phyloP scores from a whole-genome alignment of 2,329 filamentous ascomycete genomes.

The Ilyonectria robusta region DNA sequence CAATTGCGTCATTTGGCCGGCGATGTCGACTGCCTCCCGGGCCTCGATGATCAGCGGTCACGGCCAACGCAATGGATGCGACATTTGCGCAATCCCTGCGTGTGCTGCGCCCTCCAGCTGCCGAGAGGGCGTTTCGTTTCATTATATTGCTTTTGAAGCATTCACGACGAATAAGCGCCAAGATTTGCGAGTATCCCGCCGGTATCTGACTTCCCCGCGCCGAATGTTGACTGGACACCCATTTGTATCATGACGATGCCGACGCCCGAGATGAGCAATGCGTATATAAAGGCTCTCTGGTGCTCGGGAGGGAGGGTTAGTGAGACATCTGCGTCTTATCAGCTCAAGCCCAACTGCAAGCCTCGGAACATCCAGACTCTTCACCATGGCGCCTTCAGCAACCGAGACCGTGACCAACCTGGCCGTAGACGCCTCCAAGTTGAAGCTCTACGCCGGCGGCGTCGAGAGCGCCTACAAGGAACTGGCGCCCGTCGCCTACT shows the following conservation, averaged over 20 bases:
- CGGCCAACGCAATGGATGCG: constrained; percentile 24
- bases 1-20: constrained; percentile 44
- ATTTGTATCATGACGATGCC: constrained; percentile 29
- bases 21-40: constrained; percentile 20
- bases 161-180: constrained; percentile 28
- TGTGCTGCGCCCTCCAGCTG: background rate
- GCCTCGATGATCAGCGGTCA: constrained; percentile 5
- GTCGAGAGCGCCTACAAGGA: constrained; percentile 47
- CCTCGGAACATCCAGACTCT: constrained; percentile 5
- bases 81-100: constrained; percentile 36
- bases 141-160: constrained; percentile 11
- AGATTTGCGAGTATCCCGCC: constrained; percentile 10
- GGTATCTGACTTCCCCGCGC: constrained; percentile 32
- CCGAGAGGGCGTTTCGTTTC: background rate
- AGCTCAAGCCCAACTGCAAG: background rate
- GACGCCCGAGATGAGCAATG: constrained; percentile 26
- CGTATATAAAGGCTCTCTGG: constrained; percentile 37
- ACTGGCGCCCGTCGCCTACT: constrained; percentile 37
- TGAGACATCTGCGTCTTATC: constrained; percentile 1
- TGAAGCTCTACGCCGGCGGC: constrained; percentile 47
- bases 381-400: constrained; percentile 46
- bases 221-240: constrained; percentile 20
- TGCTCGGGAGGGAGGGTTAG: background rate
- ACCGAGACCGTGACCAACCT: constrained; percentile 36
- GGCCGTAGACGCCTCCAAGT: constrained; percentile 36